Percentiles rank a stretch among this genome's conserved stretches.
phyloP scores from a whole-genome alignment of 768 basidiomycete genomes.

The Leccinum obscurum region DNA sequence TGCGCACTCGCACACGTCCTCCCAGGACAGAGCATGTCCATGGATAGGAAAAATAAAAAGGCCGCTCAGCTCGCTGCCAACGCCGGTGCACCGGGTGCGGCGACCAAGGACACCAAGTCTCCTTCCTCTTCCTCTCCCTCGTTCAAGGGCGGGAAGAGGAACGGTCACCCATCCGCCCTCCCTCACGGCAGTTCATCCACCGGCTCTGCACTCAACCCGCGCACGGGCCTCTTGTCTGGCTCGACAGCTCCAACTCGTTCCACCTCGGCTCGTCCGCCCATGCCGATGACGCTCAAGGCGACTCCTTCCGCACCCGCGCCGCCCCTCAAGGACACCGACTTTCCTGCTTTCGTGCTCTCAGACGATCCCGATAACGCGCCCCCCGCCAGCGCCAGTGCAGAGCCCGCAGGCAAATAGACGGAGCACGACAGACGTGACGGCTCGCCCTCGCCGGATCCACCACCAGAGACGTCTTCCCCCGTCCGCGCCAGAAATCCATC shows the following conservation, averaged over 20 bases:
- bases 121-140: background rate
- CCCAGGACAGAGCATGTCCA: slow-evolving; percentile 90
- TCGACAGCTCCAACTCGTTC: slow-evolving; percentile 69
- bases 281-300: slow-evolving; percentile 69
- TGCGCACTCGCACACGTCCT: slow-evolving; percentile 94
- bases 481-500: slow-evolving; percentile 35
- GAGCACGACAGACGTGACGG: slow-evolving; percentile 18
- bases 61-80: slow-evolving; percentile 71
- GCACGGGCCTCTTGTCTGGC: slow-evolving; percentile 42
- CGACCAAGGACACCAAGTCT: slow-evolving; percentile 32
- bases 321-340: slow-evolving; percentile 72
- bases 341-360: slow-evolving; percentile 65
- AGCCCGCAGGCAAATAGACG: background rate
- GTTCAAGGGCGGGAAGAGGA: slow-evolving; percentile 40
- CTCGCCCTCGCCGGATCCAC: background rate
- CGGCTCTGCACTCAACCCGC: slow-evolving; percentile 10
- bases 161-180: slow-evolving; percentile 28
- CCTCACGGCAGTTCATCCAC: slow-evolving; percentile 15
- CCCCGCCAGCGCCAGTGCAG: slow-evolving; percentile 6
- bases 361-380: slow-evolving; percentile 47
- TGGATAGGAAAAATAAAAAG: slow-evolving; percentile 98
- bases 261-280: slow-evolving; percentile 53
- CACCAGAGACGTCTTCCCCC: slow-evolving; percentile 14
- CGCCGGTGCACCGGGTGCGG: slow-evolving; percentile 37
- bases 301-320: slow-evolving; percentile 80